Conservation (phyloP, 2,329 filamentous ascomycete genomes). For the Sporothrix globosa region DNA sequence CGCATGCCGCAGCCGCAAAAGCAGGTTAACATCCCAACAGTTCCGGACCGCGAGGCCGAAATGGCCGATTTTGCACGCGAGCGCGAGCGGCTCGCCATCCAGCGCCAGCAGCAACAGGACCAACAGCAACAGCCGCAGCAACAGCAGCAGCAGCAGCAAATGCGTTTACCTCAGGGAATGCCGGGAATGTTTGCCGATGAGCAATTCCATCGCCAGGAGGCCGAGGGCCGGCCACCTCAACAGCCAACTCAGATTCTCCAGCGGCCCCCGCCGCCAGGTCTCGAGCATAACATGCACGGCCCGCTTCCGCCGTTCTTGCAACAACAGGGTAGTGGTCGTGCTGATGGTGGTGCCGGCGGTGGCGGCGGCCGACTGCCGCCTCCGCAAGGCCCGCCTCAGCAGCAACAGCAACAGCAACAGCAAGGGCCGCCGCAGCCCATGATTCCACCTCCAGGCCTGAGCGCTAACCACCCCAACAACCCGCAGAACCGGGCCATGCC, state of each 20-base stretch:
- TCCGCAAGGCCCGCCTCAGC: conserved; percentile 36
- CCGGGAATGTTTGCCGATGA: conserved; percentile 50
- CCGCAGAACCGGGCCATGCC: conserved; percentile 53
- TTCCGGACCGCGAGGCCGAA: conserved; percentile 55
- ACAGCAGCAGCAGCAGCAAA: conserved; percentile 44
- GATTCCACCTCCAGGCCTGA: conserved; percentile 61
- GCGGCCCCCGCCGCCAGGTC: conserved; percentile 62
- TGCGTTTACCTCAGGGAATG: conserved; percentile 48
- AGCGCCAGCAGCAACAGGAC: conserved; percentile 46
- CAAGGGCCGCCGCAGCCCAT: conserved; percentile 52
- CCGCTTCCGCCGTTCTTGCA: conserved; percentile 56
- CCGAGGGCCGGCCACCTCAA: conserved; percentile 50
- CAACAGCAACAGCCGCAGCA: conserved; percentile 15
- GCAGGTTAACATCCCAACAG: conserved; percentile 52
- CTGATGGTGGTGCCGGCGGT: conserved; percentile 45
- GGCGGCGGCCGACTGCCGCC: conserved; percentile 49
- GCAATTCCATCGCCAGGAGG: conserved; percentile 53
- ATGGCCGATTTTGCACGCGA: conserved; percentile 45
- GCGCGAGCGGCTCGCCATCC: conserved; percentile 27
- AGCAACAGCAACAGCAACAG: conserved; percentile 48
- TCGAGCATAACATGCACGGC: conserved; percentile 60
- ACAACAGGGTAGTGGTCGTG: conserved; percentile 42
- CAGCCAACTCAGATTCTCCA: conserved; percentile 68
- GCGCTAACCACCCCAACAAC: conserved; percentile 42
- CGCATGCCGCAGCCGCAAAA: conserved; percentile 58